Base-by-base conservation (phyloP, 139 green algal genomes). In the Desmodesmus armatus region DNA sequence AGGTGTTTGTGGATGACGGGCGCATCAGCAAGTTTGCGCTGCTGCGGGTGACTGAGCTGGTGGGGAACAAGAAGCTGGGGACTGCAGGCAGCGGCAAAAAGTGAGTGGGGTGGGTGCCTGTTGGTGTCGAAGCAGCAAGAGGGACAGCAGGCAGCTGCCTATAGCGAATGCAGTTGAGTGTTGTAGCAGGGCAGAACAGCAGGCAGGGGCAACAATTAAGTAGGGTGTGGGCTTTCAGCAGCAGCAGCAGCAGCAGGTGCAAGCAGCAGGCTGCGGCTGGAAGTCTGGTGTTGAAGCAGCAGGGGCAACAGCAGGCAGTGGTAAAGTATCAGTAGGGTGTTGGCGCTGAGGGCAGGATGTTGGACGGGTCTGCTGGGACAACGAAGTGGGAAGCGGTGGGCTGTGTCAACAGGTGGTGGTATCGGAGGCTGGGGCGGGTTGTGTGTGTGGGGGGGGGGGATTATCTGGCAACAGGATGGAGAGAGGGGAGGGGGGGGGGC, bases 1-100 rank as follows among this genome's bases (percentile, higher is more conserved):
- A 91, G 27, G 83, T 95, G 0, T 49, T 94, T 15, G 89, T 94
- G 3, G 77, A 88, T 13, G 43, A 63, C 2, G 63, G 84, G 21
- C 13, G 84, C 2, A 35, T 98, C 0, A 47, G 75, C 9, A 82
- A 92, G 23, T 87, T 87, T 47, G 85, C 88, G 3, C 87, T 98
- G 15, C 37, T 98, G 0, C 49, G 83, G 6, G 60, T 98, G 0
- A 55, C 74, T 0, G 96, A 98, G 74, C 92, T 90, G 53, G 87
- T 96, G 39, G 88, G 83, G 75, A 95, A 97, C 84, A 60, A 85
- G 39, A 80, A 87, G 60, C 55, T 87, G 39, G 35, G 23, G 6
- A 47, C 15, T 51, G 29, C 63, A 19, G 65, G 5, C 35, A 75
- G 37, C 35, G 37, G 6, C 47, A 85, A 79, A 25, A 85, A 85